Evolutionary conservation across 306 rosid genomes (phyloP), one percentile per base, ranked within the genome.

Genomic region (Luffa acutangula): DNA sequence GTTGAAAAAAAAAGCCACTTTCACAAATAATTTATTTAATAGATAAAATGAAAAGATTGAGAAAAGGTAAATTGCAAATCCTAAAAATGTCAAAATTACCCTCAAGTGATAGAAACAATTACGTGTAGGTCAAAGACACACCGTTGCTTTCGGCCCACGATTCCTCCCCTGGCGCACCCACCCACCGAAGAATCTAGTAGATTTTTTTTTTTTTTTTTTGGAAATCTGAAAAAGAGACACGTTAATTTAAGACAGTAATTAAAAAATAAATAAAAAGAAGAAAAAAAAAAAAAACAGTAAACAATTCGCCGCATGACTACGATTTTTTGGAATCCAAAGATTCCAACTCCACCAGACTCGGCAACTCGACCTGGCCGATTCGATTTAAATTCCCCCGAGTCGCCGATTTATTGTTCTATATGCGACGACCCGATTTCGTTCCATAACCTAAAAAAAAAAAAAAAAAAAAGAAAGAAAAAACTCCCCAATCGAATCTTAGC

Each of bases 341-440:
- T 93, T 88, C 90, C 75, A 75, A 15, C 8, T 7, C 42, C 65
- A 13, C n/a, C 56, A 17, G 15, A 59, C 52, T 71, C 41, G 51
- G 36, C 34, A 71, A 59, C 77, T 77, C 77, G 75, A 46, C 81
- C 43, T 39, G 12, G 37, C 60, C 76, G 49, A 74, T 45, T 70
- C 75, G 41, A 65, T 81, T 81, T 71, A 75, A 51, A 51, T 60
- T 49, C 31, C 13, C 20, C 54, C 63, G 83, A 80, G 82, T 87
- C 75, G 9, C 65, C 80, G 80, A 86, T 83, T 75, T 45, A 72
- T 72, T 31, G 84, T 81, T 81, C 70, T 31, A 76, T 78, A 93
- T 86, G 98, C 98, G 95, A 90, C 90, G 90, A 80, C 85, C 85
- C 91, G 97, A 52, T 74, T 52, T 74, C 78, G 78, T 52, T 25